Conservation (phyloP, 2,329 filamentous ascomycete species). For the Chaetomiaceae sp. region DNA sequence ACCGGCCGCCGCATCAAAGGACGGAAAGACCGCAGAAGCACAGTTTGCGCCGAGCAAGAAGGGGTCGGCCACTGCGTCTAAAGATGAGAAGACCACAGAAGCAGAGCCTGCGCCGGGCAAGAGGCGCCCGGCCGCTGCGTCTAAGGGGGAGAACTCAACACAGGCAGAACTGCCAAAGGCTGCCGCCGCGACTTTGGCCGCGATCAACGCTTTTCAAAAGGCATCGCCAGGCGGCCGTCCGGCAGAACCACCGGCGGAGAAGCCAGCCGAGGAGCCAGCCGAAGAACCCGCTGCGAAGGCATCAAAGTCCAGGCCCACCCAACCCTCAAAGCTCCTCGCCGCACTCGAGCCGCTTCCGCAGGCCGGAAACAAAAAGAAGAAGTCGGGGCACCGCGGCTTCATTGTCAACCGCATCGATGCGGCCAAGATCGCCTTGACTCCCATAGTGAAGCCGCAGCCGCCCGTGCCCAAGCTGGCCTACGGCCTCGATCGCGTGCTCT, state of each 20-base stretch:
- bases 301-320: background rate
- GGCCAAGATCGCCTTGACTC: constrained; percentile 27
- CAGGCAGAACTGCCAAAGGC: no score
- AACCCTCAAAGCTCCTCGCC: background rate
- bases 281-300: background rate
- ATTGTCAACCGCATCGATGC: constrained; percentile 25
- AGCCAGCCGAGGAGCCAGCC: background rate
- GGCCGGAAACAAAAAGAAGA: background rate
- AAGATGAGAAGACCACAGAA: background rate
- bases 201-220: background rate
- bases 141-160: background rate
- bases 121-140: background rate
- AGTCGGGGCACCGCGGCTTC: background rate
- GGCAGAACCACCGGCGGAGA: background rate
- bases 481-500: constrained; percentile 82
- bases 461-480: constrained; percentile 62
- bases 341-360: background rate
- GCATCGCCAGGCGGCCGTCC: background rate
- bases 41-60: background rate
- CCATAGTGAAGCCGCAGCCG: constrained; percentile 33
- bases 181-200: background rate
- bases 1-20: background rate
- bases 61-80: background rate
- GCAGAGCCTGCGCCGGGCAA: constrained; percentile 3
- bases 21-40: background rate